These are phyloP conservation scores for Cladophialophora carrionii DNA, from an alignment of 2,329 filamentous ascomycete species.

Conservation along the genomic window DNA sequence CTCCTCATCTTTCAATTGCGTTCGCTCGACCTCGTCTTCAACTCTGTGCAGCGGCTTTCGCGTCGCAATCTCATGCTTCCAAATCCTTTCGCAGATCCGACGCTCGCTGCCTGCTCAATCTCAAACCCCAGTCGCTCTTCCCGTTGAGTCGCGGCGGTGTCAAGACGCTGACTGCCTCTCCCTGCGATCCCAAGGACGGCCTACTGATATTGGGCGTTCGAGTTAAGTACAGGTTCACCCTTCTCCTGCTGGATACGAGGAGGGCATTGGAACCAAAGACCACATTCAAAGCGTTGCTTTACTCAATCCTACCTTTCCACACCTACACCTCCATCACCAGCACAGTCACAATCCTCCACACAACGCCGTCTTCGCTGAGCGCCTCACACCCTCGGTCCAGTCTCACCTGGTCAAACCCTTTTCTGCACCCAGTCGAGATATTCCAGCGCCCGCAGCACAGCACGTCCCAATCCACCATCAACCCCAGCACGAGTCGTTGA, in stretches of 20 bases:
- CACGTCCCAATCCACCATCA: conserved; percentile 25
- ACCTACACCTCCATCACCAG: conserved; percentile 13
- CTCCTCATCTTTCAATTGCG: not conserved
- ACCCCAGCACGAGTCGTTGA: conserved; percentile 33
- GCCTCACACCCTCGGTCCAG: conserved; percentile 21
- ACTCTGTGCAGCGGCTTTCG: not conserved
- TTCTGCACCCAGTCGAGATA: conserved; percentile 31
- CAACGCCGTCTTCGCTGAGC: conserved; percentile 30
- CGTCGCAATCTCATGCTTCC: not conserved
- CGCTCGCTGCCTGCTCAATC: conserved; percentile 8
- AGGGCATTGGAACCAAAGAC: conserved; percentile 15
- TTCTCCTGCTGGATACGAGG: conserved; percentile 28
- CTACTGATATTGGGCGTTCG: conserved; percentile 21
- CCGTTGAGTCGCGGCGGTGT: conserved; percentile 1
- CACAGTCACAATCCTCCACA: conserved; percentile 20
- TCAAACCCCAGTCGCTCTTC: not conserved
- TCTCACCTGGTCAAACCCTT: conserved; percentile 27
- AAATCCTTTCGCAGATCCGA: not conserved
- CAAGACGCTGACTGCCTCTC: not conserved
- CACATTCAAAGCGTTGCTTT: conserved; percentile 38
- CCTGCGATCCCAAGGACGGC: conserved; percentile 2
- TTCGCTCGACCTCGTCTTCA: not conserved
- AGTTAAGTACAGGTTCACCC: conserved; percentile 38
- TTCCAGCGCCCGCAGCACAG: conserved; percentile 30
- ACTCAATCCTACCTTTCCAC: conserved; percentile 28